Conservation (phyloP, 192 early-diverging fungal species). For the Backusella westeae region DNA sequence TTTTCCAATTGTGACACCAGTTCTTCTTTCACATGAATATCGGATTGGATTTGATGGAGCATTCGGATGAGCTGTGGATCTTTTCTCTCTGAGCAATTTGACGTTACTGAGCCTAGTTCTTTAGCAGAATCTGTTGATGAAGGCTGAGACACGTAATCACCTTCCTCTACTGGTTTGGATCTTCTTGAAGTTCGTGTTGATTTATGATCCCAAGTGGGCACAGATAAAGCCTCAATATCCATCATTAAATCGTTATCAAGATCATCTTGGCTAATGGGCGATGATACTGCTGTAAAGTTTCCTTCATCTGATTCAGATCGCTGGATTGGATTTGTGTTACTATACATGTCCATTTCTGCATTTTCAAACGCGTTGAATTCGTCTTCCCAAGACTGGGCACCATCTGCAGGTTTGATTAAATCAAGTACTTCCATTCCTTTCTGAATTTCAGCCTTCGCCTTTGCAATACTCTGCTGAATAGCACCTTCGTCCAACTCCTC, state of each 20-base stretch:
- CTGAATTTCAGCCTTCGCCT: conserved; percentile 34
- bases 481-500: conserved; percentile 1
- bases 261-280: background rate
- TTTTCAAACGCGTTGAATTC: conserved; percentile 34
- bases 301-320: conserved; percentile 28
- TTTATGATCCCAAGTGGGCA: conserved; percentile 30
- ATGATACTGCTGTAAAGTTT: conserved; percentile 21
- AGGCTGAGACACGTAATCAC: background rate
- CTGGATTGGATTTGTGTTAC: conserved; percentile 3
- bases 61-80: conserved; percentile 41
- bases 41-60: conserved; percentile 60
- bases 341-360: conserved; percentile 5
- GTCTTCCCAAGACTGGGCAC: conserved; percentile 28
- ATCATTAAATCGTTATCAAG: conserved; percentile 11
- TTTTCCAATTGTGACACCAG: conserved; percentile 55
- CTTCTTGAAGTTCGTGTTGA: background rate
- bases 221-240: conserved; percentile 26
- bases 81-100: conserved; percentile 5
- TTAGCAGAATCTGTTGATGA: conserved; percentile 10
- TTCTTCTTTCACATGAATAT: conserved; percentile 60
- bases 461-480: conserved; percentile 37
- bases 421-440: conserved; percentile 38
- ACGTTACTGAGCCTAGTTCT: background rate
- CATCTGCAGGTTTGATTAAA: conserved; percentile 23
- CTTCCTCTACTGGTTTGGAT: background rate